Conservation (phyloP, 345 rosid species). For the Eucalyptus guilfoylei region DNA sequence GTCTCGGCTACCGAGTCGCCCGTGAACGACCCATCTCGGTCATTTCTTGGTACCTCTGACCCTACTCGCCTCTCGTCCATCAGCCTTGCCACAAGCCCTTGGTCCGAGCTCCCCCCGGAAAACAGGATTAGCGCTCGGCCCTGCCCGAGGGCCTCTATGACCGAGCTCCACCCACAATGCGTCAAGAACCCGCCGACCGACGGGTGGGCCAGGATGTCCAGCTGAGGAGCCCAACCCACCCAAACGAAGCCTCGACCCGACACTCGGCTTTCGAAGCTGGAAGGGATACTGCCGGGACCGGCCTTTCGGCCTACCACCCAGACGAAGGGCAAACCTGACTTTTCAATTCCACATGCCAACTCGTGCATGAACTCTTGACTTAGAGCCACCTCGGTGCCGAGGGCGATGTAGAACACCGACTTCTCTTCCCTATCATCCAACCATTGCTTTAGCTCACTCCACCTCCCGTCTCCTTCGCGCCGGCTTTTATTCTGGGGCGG, state of each 20-base stretch:
- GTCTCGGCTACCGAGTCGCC: not conserved
- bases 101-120: not conserved
- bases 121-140: conserved; percentile 1
- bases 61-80: not conserved
- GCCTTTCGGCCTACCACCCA: not conserved
- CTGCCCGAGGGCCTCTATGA: conserved; percentile 3
- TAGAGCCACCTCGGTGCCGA: not conserved
- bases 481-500: too few relatives aligned
- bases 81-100: not conserved
- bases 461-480: too few relatives aligned
- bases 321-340: conserved; percentile 1
- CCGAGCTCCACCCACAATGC: conserved; percentile 7
- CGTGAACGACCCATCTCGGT: conserved; percentile 2
- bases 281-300: not conserved
- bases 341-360: conserved; percentile 4
- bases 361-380: not conserved
- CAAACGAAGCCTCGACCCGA: not conserved
- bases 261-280: not conserved
- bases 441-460: too few relatives aligned
- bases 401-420: not conserved
- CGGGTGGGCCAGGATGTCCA: not conserved
- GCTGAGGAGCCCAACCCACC: conserved; percentile 6
- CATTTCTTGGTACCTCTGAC: not conserved
- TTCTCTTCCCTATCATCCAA: too few relatives aligned
- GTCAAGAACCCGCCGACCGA: conserved; percentile 18